These are phyloP conservation scores for Cyanodermella asteris DNA, from an alignment of 2,329 filamentous ascomycete genomes.

Conservation along the genomic window DNA sequence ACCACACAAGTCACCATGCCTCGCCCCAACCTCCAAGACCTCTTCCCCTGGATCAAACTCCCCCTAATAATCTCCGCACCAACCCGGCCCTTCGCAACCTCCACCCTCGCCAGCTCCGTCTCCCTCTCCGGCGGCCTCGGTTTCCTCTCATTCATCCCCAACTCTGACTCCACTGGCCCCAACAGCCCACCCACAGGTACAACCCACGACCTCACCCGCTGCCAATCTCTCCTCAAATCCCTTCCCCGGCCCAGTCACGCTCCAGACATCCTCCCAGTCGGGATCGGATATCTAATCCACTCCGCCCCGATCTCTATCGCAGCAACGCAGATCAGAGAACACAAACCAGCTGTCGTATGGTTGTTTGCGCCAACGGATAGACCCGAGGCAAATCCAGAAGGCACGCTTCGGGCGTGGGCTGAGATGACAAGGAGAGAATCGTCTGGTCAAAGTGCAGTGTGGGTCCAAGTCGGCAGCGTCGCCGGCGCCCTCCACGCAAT, in stretches of 20 bases:
- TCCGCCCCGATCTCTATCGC: conserved; percentile 13
- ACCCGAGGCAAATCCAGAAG: too few relatives aligned
- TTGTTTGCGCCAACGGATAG: conserved; percentile 17
- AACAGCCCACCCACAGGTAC: conserved; percentile 9
- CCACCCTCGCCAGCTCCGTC: conserved; percentile 36
- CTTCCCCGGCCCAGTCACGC: conserved; percentile 3
- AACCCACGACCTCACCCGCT: too few relatives aligned
- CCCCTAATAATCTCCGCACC: conserved; percentile 43
- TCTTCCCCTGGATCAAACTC: conserved; percentile 34
- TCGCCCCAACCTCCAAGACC: too few relatives aligned
- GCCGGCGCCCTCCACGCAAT: conserved; percentile 23
- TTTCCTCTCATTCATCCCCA: conserved; percentile 24
- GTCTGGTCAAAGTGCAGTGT: conserved; percentile 22
- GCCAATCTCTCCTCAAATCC: too few relatives aligned
- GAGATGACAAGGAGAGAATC: conserved; percentile 20
- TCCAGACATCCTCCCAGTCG: conserved; percentile 14
- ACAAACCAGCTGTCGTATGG: conserved; percentile 19
- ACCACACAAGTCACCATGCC: too few relatives aligned
- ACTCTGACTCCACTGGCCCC: conserved; percentile 12
- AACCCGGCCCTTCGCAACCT: conserved; percentile 42
- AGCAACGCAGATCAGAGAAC: conserved; percentile 12
- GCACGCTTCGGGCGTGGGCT: conserved; percentile 22
- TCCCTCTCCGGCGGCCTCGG: conserved; percentile 31
- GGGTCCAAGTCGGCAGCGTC: conserved; percentile 31
- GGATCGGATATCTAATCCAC: conserved; percentile 20